Evolutionary conservation across 176 grass and related monocot genomes (phyloP).

Genomic region (Lolium perenne): DNA sequence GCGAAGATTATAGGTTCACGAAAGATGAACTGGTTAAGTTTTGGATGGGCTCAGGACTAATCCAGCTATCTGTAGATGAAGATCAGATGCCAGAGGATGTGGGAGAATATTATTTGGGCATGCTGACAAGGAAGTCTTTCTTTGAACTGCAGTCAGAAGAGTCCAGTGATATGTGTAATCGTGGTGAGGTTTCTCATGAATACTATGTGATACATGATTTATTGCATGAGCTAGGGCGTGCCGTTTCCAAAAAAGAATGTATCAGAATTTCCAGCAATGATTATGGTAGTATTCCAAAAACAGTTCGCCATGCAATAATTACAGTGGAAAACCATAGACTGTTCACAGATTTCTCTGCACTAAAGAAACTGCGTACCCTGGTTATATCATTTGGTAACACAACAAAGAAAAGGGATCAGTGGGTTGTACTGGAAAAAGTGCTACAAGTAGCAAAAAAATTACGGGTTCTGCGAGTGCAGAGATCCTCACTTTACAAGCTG

Average conservation of each 20-base stretch:
- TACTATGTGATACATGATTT: slow-evolving; percentile 17
- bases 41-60: slow-evolving; percentile 20
- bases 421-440: slow-evolving; percentile 12
- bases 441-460: slow-evolving; percentile 35
- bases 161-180: not conserved
- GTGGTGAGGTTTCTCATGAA: not conserved
- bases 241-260: not conserved
- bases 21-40: not conserved
- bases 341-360: not conserved
- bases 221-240: slow-evolving; percentile 3
- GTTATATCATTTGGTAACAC: slow-evolving; percentile 23
- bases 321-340: not conserved
- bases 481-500: slow-evolving; percentile 12
- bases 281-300: not conserved
- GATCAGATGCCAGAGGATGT: not conserved
- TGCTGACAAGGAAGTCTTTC: not conserved
- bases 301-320: not conserved
- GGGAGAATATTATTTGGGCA: not conserved
- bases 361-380: not conserved
- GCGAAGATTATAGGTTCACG: not conserved
- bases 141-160: not conserved
- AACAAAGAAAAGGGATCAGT: slow-evolving; percentile 3
- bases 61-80: not conserved
- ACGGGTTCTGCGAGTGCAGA: slow-evolving; percentile 2
- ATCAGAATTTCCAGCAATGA: not conserved